These are phyloP conservation scores for Cercospora nicotianae DNA, from an alignment of 2,329 filamentous ascomycete genomes.

Conservation along the genomic window DNA sequence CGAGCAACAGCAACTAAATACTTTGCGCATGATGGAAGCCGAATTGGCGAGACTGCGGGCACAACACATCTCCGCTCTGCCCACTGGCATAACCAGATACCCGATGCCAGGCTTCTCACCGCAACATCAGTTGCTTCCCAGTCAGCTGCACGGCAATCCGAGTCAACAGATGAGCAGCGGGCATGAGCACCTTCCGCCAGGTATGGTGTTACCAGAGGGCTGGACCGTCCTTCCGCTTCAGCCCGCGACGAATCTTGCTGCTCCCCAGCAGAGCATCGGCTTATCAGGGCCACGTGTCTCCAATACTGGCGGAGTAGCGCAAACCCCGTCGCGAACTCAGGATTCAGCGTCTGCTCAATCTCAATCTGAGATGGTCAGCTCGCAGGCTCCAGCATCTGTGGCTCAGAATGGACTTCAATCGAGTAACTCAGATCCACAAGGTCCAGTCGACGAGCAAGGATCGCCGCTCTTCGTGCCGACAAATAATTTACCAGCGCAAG, in stretches of 20 bases:
- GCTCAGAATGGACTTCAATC: not conserved
- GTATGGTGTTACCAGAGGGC: slow-evolving; percentile 54
- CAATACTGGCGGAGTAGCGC: not conserved
- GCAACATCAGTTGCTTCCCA: slow-evolving; percentile 11
- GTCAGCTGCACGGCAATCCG: slow-evolving; percentile 28
- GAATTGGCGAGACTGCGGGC: slow-evolving; percentile 67
- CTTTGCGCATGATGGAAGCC: slow-evolving; percentile 65
- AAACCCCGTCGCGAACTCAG: not conserved
- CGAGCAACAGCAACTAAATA: slow-evolving; percentile 66
- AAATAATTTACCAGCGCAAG: not conserved
- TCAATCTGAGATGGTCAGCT: not conserved
- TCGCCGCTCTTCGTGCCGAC: slow-evolving; percentile 35
- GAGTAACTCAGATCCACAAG: slow-evolving; percentile 5
- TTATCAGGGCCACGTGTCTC: not conserved
- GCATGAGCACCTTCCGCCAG: slow-evolving; percentile 51
- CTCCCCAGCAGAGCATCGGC: not conserved
- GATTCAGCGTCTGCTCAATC: not conserved
- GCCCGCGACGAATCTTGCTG: slow-evolving; percentile 29
- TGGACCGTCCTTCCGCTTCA: slow-evolving; percentile 53
- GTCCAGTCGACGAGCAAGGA: slow-evolving; percentile 33
- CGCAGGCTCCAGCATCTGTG: not conserved
- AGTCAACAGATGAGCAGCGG: slow-evolving; percentile 43
- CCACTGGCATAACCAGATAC: slow-evolving; percentile 21
- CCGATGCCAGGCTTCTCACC: slow-evolving; percentile 15
- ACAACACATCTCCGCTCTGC: slow-evolving; percentile 27